phyloP scores from a whole-genome alignment of 345 rosid species.

The Atalantia buxifolia region DNA sequence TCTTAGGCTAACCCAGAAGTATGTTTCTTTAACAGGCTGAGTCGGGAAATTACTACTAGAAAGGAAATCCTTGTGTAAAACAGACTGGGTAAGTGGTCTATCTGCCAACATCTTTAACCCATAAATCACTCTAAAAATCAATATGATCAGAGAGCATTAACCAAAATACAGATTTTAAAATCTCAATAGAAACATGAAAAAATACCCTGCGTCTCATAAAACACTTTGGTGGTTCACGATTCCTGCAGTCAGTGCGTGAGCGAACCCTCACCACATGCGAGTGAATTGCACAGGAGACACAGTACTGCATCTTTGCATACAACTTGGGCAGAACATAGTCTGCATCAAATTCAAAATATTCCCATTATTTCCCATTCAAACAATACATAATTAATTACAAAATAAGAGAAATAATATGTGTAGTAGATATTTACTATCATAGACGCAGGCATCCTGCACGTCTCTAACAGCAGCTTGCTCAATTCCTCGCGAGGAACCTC shows the following conservation, averaged over 20 bases:
- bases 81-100: neutral
- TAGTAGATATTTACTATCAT: slow-evolving; percentile 41
- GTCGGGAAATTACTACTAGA: too few relatives aligned
- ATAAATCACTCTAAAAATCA: neutral
- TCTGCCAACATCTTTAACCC: neutral
- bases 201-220: slow-evolving; percentile 75
- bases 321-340: slow-evolving; percentile 75
- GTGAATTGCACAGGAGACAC: slow-evolving; percentile 94
- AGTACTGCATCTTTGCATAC: slow-evolving; percentile 87
- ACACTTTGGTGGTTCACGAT: slow-evolving; percentile 82
- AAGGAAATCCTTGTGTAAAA: neutral
- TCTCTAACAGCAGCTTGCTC: slow-evolving; percentile 94
- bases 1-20: neutral
- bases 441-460: slow-evolving; percentile 79
- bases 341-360: slow-evolving; percentile 1
- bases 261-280: slow-evolving; percentile 94
- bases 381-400: neutral
- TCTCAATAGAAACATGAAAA: neutral
- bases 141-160: too few relatives aligned
- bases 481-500: slow-evolving; percentile 84
- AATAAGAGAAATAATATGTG: neutral
- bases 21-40: neutral
- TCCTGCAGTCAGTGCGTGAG: slow-evolving; percentile 68
- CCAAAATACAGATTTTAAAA: neutral
- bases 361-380: neutral